Evolutionary conservation across 2,329 filamentous ascomycete species (phyloP), one percentile per base, ranked within the genome.

Genomic region (Colletotrichum theobromicola): DNA sequence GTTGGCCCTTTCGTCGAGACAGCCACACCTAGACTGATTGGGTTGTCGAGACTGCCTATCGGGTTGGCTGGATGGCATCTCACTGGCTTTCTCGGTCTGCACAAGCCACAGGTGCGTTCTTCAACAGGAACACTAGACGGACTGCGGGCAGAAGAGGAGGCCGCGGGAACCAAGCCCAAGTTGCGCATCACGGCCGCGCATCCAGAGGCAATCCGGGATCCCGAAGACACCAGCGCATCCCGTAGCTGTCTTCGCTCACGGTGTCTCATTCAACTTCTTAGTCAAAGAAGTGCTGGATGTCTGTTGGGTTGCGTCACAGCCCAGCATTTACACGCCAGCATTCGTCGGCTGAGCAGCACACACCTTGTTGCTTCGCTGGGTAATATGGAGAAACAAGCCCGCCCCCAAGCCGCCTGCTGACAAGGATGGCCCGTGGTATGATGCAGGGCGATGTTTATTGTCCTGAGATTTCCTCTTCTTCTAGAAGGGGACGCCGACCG

Each of bases 281-380:
- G 35, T 30, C 24, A 7, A 50, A 18, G 13, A 16, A 46, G 61
- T 18, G 32, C 21, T 28, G 18, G 12, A n/a, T n/a, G 16, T 67
- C 12, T 57, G 65, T 32, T 55, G 61, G 60, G 35, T 46, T 68
- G 66, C 66, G 66, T 68, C 66, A 68, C 66, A 61, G 66, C 66
- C 66, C 55, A 68, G 66, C 10, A 62, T 12, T 34, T 61, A 68
- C 66, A 68, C 66, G 55, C 55, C 55, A 68, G 55, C 65, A 12
- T 34, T 42, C 24, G 35, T 60, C 26, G 66, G 66, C 65, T 60
- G 55, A 62, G 67, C 55, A 67, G n/a, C 53, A 42, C 46, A 65
- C 62, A 53, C 62, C 32, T 26, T 28, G 42, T 58, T 67, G 21
- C 28, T 58, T 58, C 30, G 53, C 24, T 58, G 37, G 62, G 37